A percentile compares a stretch with the other conserved stretches of the same genome.
These are phyloP conservation scores for Cronartium ribicola DNA, from an alignment of 1,284 basidiomycete species.

Conservation along the genomic window DNA sequence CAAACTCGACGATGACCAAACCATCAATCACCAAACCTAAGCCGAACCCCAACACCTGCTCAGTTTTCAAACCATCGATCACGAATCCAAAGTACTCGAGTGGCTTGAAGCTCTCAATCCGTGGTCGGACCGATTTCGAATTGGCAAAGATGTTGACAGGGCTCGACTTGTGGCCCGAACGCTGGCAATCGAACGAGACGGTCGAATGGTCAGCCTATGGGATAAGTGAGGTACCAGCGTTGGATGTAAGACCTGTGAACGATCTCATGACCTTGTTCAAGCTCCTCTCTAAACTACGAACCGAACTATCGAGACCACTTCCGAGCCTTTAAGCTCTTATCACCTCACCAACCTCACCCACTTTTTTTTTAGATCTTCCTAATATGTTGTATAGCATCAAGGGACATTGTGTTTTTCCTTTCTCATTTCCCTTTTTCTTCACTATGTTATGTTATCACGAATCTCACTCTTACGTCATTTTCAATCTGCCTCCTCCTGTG, in stretches of 20 bases:
- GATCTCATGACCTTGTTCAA: constrained; percentile 13
- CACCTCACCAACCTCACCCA: neutral
- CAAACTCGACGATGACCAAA: too few species aligned
- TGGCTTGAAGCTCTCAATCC: constrained; percentile 65
- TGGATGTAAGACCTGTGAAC: constrained; percentile 31
- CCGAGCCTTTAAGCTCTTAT: neutral
- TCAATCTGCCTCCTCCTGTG: neutral
- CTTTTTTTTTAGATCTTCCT: neutral
- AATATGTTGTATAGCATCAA: neutral
- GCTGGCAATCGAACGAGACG: neutral
- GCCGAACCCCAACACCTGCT: neutral
- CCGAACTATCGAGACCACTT: too few species aligned
- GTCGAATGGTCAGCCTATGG: constrained; percentile 1
- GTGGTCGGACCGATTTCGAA: constrained; percentile 67
- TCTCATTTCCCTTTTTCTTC: constrained; percentile 6
- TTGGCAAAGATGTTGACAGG: constrained; percentile 57
- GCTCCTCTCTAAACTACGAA: too few species aligned
- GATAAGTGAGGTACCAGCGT: constrained; percentile 14
- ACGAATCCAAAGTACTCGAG: constrained; percentile 51
- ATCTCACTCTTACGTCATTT: neutral
- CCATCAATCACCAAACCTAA: constrained; percentile 49
- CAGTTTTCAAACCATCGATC: constrained; percentile 47
- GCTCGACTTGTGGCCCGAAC: neutral
- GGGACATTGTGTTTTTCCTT: neutral
- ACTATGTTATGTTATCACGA: neutral